Evolutionary conservation across 2,329 filamentous ascomycete species (phyloP).

Genomic region (Aspergillus jensenii): DNA sequence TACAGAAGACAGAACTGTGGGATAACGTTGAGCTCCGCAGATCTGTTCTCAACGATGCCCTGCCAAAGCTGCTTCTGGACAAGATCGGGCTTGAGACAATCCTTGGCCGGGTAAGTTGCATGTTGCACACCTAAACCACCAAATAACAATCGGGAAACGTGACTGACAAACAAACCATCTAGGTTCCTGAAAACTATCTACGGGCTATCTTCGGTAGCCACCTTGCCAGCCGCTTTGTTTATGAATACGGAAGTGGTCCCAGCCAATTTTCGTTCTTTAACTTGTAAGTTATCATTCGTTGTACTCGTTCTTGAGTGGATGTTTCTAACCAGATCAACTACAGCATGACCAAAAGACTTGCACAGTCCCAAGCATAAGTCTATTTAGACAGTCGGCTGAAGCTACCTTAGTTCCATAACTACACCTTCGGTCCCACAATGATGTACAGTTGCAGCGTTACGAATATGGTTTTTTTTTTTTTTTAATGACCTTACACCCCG

Average conservation of each 20-base stretch:
- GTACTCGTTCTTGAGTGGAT: background rate
- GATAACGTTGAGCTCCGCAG: slow-evolving; percentile 74
- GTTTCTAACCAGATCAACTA: slow-evolving; percentile 12
- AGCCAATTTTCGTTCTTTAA: slow-evolving; percentile 98
- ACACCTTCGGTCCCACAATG: slow-evolving; percentile 16
- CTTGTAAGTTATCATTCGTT: slow-evolving; percentile 65
- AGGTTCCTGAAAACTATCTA: slow-evolving; percentile 88
- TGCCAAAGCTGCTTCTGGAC: slow-evolving; percentile 78
- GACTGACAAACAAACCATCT: slow-evolving; percentile 20
- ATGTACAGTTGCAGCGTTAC: slow-evolving; percentile 19
- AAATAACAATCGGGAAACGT: background rate
- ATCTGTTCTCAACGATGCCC: slow-evolving; percentile 77
- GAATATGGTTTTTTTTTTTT: slow-evolving; percentile 11
- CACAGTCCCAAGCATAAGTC: slow-evolving; percentile 29
- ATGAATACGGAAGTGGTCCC: slow-evolving; percentile 87
- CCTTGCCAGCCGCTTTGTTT: slow-evolving; percentile 92
- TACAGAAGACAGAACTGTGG: slow-evolving; percentile 93
- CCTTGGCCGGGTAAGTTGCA: slow-evolving; percentile 65
- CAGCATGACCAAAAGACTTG: slow-evolving; percentile 41
- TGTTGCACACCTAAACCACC: background rate
- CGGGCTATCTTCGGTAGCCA: slow-evolving; percentile 95
- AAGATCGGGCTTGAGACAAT: slow-evolving; percentile 92
- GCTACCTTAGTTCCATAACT: slow-evolving; percentile 11
- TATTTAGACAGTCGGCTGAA: slow-evolving; percentile 10
- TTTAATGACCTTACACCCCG: slow-evolving; percentile 3